A percentile compares a stretch with the other conserved stretches of the same genome.
phyloP scores from a whole-genome alignment of 2,329 filamentous ascomycete species.

The Polychaeton citri region DNA sequence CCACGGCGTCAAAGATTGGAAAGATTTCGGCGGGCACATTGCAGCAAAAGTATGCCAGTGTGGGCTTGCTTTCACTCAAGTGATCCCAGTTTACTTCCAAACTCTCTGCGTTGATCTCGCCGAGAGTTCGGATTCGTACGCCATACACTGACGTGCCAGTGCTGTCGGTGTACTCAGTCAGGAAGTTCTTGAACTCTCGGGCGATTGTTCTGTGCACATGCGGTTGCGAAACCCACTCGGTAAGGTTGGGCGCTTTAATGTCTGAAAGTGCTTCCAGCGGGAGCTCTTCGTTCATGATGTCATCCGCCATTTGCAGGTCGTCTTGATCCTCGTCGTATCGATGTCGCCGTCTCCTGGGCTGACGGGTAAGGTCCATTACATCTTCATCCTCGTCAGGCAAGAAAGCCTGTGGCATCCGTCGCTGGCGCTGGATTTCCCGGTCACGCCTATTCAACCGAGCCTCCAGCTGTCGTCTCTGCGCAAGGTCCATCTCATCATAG shows the following conservation, averaged over 20 bases:
- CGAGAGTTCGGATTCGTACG: slow-evolving; percentile 84
- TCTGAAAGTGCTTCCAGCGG: slow-evolving; percentile 84
- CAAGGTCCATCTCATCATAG: slow-evolving; percentile 56
- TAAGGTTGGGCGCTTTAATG: slow-evolving; percentile 83
- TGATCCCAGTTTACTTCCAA: slow-evolving; percentile 95
- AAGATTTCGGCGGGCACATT: slow-evolving; percentile 93
- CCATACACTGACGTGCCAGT: slow-evolving; percentile 87
- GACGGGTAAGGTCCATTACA: slow-evolving; percentile 70
- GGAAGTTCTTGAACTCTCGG: slow-evolving; percentile 91
- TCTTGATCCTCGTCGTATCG: slow-evolving; percentile 91
- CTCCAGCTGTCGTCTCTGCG: slow-evolving; percentile 56
- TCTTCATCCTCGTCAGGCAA: slow-evolving; percentile 71
- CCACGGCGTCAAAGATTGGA: slow-evolving; percentile 90
- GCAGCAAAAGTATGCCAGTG: slow-evolving; percentile 86
- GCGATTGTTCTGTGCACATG: slow-evolving; percentile 87
- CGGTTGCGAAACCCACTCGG: slow-evolving; percentile 86
- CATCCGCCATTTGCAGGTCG: slow-evolving; percentile 74
- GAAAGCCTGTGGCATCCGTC: slow-evolving; percentile 59
- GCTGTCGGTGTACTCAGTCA: slow-evolving; percentile 90
- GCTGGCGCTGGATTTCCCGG: slow-evolving; percentile 52
- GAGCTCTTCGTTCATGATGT: slow-evolving; percentile 92
- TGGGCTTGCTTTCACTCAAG: slow-evolving; percentile 78
- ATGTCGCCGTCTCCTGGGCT: slow-evolving; percentile 73
- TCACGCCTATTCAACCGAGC: slow-evolving; percentile 61
- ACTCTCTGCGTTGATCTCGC: slow-evolving; percentile 91